These are phyloP conservation scores for Cyclaneusma minus DNA, from an alignment of 2,329 filamentous ascomycete species.

Conservation along the genomic window DNA sequence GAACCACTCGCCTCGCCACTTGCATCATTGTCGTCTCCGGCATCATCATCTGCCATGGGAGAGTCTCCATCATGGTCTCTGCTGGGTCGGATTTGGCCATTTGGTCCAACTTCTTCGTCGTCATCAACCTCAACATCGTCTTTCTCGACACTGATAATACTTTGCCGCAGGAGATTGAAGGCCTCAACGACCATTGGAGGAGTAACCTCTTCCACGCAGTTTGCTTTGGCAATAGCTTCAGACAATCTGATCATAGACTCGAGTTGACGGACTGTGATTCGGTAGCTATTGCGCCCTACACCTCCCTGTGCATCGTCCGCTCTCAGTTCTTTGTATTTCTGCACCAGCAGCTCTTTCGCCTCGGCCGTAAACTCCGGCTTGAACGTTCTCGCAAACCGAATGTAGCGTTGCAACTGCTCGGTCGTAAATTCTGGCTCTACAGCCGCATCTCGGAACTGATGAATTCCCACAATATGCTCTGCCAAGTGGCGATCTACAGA, in stretches of 20 bases:
- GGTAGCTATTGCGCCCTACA: conserved; percentile 86
- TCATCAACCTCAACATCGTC: conserved; percentile 92
- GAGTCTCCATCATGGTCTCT: conserved; percentile 31
- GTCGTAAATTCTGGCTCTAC: conserved; percentile 89
- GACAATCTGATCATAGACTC: conserved; percentile 91
- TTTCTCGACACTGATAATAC: conserved; percentile 95
- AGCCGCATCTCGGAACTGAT: conserved; percentile 83
- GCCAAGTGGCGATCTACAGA: conserved; percentile 78
- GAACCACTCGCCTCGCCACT: conserved; percentile 10
- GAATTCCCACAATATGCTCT: conserved; percentile 85
- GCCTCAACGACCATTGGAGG: conserved; percentile 80
- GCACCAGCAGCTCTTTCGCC: conserved; percentile 70
- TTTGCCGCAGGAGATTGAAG: conserved; percentile 78
- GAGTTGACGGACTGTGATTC: conserved; percentile 90
- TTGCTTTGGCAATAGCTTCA: conserved; percentile 96
- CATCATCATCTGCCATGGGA: conserved; percentile 31
- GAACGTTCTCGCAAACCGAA: conserved; percentile 90
- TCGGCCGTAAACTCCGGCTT: conserved; percentile 82
- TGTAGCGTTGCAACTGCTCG: conserved; percentile 91
- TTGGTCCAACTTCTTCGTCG: conserved; percentile 43
- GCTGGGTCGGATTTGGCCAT: conserved; percentile 23
- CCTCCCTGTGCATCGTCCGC: conserved; percentile 90
- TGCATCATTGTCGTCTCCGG: conserved; percentile 29
- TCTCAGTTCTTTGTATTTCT: conserved; percentile 89
- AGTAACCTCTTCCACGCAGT: conserved; percentile 83